Evolutionary conservation across 768 basidiomycete genomes (phyloP), one percentile per base, ranked within the genome.

Genomic region (Lyophyllum shimeji): DNA sequence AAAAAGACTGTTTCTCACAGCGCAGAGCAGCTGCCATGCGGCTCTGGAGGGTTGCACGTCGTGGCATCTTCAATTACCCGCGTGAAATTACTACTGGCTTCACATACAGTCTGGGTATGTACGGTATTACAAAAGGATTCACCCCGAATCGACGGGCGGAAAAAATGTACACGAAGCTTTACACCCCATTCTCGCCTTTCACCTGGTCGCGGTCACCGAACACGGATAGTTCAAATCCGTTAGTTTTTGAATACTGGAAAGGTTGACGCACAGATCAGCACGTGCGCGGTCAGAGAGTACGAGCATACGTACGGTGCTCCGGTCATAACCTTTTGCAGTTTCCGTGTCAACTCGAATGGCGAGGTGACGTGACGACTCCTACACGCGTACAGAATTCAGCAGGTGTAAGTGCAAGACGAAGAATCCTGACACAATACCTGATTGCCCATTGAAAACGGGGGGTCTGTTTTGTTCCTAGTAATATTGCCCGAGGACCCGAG

Each of bases 341-440:
- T 58, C 52, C 12, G 46, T 58, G 29, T 53, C 57, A 34, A 58
- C 57, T 37, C 52, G 49, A 47, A 53, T 58, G n/a, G 57, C 52
- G 20, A 58, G 52, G 12, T 49, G 57, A 48, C 46, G 53, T 8
- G 46, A 55, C 17, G 57, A 20, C 17, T 58, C 52, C 57, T 58
- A 27, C 18, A 42, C 17, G 1, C 21, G 18, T 20, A n/a, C 29
- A 23, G 24, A 31, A 21, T 42, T 3, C 21, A 13, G 12, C 15
- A 44, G 24, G 3, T 6, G 23, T 40, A 21, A 13, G 29, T 21
- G 11, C 8, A 27, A 29, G 18, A 40, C 23, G 23, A 31, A 23
- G 9, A 40, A n/a, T 9, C 20, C 40, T 11, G 15, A 37, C 31
- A 4, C 11, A n/a, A 37, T 53, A 58, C 57, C 47, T 58, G 57